These are phyloP conservation scores for Phaeosphaeria sp. DNA, from an alignment of 2,329 filamentous ascomycete species.

Conservation along the genomic window DNA sequence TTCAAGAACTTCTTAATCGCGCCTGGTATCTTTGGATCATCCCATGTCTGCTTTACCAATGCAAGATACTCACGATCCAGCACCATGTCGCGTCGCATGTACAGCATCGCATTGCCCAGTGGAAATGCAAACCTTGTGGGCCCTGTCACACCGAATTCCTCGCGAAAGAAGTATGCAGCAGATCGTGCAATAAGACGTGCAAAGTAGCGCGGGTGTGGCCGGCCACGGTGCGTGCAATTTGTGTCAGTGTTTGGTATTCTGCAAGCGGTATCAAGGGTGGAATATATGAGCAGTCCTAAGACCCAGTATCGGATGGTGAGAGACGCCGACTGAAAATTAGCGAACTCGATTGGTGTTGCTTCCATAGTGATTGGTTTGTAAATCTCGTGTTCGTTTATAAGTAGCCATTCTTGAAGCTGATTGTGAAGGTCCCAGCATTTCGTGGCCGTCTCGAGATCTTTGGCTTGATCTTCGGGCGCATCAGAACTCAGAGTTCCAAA, in stretches of 20 bases:
- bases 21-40: slow-evolving; percentile 22
- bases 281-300: slow-evolving; percentile 27
- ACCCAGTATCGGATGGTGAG: slow-evolving; percentile 35
- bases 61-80: slow-evolving; percentile 22
- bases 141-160: slow-evolving; percentile 26
- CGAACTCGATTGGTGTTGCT: slow-evolving; percentile 19
- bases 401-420: slow-evolving; percentile 26
- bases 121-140: slow-evolving; percentile 27
- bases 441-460: slow-evolving; percentile 5
- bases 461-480: slow-evolving; percentile 5
- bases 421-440: slow-evolving; percentile 29
- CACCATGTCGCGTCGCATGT: slow-evolving; percentile 17
- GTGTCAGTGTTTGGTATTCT: slow-evolving; percentile 14
- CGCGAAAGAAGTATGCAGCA: slow-evolving; percentile 31
- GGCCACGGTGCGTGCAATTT: slow-evolving; percentile 12
- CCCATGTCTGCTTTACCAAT: slow-evolving; percentile 18
- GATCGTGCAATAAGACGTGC: slow-evolving; percentile 32
- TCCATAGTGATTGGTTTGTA: slow-evolving; percentile 15
- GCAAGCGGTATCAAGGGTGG: slow-evolving; percentile 19
- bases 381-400: slow-evolving; percentile 15
- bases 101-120: slow-evolving; percentile 27
- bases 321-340: slow-evolving; percentile 21
- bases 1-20: slow-evolving; percentile 28
- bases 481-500: slow-evolving; percentile 8
- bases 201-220: slow-evolving; percentile 28